phyloP scores from a whole-genome alignment of 768 basidiomycete genomes.

The Tricholoma matsutake region DNA sequence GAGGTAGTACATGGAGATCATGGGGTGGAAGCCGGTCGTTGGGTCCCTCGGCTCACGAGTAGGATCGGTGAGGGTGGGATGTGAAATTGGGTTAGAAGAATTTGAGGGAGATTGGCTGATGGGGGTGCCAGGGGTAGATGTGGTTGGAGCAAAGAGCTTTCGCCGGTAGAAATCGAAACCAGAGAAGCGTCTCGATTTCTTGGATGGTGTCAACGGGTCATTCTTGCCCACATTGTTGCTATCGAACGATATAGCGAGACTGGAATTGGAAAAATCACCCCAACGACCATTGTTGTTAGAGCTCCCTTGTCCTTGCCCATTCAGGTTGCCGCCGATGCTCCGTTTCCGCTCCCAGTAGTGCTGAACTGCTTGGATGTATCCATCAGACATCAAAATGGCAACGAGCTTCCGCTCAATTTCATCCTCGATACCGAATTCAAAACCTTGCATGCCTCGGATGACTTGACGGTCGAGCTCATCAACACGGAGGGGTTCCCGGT shows the following conservation, averaged over 20 bases:
- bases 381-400: constrained; percentile 72
- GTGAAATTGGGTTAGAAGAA: constrained; percentile 54
- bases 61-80: constrained; percentile 42
- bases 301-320: constrained; percentile 37
- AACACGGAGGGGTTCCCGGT: constrained; percentile 83
- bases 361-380: constrained; percentile 68
- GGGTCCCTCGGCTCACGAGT: constrained; percentile 68
- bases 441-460: constrained; percentile 89
- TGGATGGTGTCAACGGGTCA: constrained; percentile 42
- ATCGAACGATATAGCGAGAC: constrained; percentile 64
- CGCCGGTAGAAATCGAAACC: constrained; percentile 93
- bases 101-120: constrained; percentile 53
- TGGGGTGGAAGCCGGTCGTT: constrained; percentile 89
- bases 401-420: constrained; percentile 77
- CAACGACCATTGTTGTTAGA: constrained; percentile 35
- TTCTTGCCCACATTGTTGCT: constrained; percentile 42
- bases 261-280: constrained; percentile 65
- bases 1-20: constrained; percentile 95
- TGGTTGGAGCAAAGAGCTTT: constrained; percentile 75
- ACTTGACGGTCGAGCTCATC: constrained; percentile 89
- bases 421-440: constrained; percentile 90
- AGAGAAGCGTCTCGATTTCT: constrained; percentile 84
- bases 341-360: constrained; percentile 81
- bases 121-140: constrained; percentile 41
- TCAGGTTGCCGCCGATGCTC: constrained; percentile 29